Evolutionary conservation across 208 protist genomes (phyloP), one percentile per base, ranked within the genome.

Genomic region (Acanthamoeba castellanii): DNA sequence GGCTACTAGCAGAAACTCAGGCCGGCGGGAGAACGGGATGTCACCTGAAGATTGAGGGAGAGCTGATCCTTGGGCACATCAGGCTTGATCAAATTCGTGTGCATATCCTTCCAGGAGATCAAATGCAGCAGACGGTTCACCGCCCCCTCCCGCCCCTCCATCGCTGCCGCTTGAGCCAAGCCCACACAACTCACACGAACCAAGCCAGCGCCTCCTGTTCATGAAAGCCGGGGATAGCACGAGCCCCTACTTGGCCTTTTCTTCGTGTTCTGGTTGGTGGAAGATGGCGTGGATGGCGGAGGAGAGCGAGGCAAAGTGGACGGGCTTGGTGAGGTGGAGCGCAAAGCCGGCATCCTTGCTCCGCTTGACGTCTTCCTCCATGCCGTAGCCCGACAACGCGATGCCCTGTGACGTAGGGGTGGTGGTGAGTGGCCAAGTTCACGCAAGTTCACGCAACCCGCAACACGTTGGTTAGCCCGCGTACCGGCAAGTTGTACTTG

Each of bases 251-350:
- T 59, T 59, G 16, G 52, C 18, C 14, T 22, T 59, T 2, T 18
- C 52, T 22, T 59, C 52, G 52, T 59, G 45, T 47, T 47, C 52
- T 22, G 52, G 52, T 59, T 59, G 52, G 52, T 59, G 14, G 45
- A 87, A 61, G 25, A 87, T 6, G 30, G 9, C 45, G 78, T 95
- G 25, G 42, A 95, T 89, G 16, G 66, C 93, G 3, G 64, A 68
- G 0, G 42, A 59, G 3, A 95, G 87, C 5, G 66, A 32, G 3
- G 47, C 4, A 11, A 91, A 92, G 42, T 95, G 72, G 45, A 95
- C 66, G 25, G 93, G 93, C 93, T 95, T 95, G 42, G 76, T 95
- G 11, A 95, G 32, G 42, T 95, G 93, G 16, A 95, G 20, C 25
- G 5, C 66, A 30, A 95, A 95, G 2, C 93, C 93, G 32, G 82